A percentile compares a stretch with the other conserved stretches of the same genome.
Evolutionary conservation across 2,329 filamentous ascomycete species (phyloP).

Genomic region (Didymella pomorum): DNA sequence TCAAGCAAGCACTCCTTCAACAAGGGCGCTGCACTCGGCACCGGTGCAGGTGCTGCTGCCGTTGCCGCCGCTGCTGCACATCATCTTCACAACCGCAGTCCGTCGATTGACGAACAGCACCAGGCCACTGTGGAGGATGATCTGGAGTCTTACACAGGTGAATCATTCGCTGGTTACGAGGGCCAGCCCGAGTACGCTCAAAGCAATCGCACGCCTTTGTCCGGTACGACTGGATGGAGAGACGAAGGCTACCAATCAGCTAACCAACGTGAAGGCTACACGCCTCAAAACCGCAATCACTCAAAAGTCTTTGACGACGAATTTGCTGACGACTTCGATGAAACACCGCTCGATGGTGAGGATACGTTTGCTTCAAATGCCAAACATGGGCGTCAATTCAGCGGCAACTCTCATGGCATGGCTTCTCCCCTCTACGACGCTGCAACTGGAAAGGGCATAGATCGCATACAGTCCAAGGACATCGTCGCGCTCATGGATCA

Average conservation of each 20-base stretch:
- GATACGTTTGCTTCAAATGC: conserved; percentile 57
- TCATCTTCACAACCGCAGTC: conserved; percentile 38
- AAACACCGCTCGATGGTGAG: conserved; percentile 49
- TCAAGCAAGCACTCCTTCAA: conserved; percentile 41
- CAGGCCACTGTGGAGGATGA: conserved; percentile 52
- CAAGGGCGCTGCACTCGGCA: conserved; percentile 50
- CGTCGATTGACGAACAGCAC: conserved; percentile 39
- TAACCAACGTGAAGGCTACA: conserved; percentile 62
- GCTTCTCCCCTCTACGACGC: conserved; percentile 89
- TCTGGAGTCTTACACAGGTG: conserved; percentile 44
- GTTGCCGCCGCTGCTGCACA: conserved; percentile 64
- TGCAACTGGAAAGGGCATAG: conserved; percentile 84
- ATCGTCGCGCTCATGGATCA: conserved; percentile 98
- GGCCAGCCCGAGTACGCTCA: conserved; percentile 42
- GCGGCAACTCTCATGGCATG: conserved; percentile 92
- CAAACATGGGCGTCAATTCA: conserved; percentile 71
- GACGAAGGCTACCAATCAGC: conserved; percentile 94
- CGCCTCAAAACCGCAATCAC: conserved; percentile 56
- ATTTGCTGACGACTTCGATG: conserved; percentile 60
- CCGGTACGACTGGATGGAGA: conserved; percentile 64
- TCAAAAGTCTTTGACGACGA: conserved; percentile 63
- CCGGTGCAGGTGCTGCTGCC: conserved; percentile 61
- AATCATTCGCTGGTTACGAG: conserved; percentile 48
- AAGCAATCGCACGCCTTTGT: conserved; percentile 50
- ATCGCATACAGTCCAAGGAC: conserved; percentile 93